Percentiles rank a stretch among this genome's conserved stretches.
These are phyloP conservation scores for Quillaja saponaria DNA, from an alignment of 306 rosid species.

Conservation along the genomic window DNA sequence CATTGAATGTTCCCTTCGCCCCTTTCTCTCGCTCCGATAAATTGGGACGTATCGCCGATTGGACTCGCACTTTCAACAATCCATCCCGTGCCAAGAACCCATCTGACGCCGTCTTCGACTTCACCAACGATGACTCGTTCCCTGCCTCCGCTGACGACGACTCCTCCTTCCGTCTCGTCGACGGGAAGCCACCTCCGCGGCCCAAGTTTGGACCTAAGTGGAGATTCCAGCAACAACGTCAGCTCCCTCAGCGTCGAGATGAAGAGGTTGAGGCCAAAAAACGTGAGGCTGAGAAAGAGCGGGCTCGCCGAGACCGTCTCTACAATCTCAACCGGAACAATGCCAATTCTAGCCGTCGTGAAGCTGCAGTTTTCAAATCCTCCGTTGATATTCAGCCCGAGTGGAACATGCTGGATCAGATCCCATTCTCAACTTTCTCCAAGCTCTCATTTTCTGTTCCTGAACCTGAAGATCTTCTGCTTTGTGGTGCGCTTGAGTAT, in stretches of 20 bases:
- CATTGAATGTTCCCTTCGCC: constrained; percentile 78
- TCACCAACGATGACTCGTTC: constrained; percentile 81
- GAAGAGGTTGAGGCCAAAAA: constrained; percentile 85
- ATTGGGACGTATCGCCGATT: constrained; percentile 86
- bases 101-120: constrained; percentile 77
- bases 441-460: constrained; percentile 83
- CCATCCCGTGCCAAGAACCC: constrained; percentile 64
- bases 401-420: constrained; percentile 96
- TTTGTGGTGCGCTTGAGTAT: constrained; percentile 77
- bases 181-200: constrained; percentile 83
- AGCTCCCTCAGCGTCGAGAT: constrained; percentile 90
- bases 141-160: constrained; percentile 60
- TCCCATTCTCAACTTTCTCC: constrained; percentile 84
- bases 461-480: constrained; percentile 80
- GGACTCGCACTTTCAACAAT: constrained; percentile 82
- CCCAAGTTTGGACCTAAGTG: constrained; percentile 86
- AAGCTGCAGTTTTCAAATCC: constrained; percentile 80
- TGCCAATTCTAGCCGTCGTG: constrained; percentile 63
- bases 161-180: constrained; percentile 73
- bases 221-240: constrained; percentile 77
- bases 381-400: constrained; percentile 91
- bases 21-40: constrained; percentile 91
- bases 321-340: constrained; percentile 76
- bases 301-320: constrained; percentile 84
- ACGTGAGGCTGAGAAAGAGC: constrained; percentile 87